Percentiles rank a stretch among this genome's conserved stretches.
These are phyloP conservation scores for Citrullus amarus DNA, from an alignment of 306 rosid species.

Conservation along the genomic window DNA sequence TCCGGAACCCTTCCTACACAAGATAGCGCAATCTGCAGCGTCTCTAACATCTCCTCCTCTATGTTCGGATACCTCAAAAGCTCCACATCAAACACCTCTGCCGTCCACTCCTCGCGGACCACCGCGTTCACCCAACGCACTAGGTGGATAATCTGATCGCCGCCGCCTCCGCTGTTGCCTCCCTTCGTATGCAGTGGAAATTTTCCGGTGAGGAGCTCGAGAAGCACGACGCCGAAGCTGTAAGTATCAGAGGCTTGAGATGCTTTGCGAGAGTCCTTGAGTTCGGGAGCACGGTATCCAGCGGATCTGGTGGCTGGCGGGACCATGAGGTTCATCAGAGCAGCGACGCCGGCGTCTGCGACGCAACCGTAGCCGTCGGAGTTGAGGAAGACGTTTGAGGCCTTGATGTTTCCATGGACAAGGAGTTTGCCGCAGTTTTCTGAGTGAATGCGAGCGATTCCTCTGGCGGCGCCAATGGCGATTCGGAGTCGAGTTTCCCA, in stretches of 20 bases:
- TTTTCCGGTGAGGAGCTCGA: slow-evolving; percentile 88
- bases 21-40: slow-evolving; percentile 78
- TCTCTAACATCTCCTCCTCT: slow-evolving; percentile 96
- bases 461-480: slow-evolving; percentile 79
- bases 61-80: slow-evolving; percentile 64
- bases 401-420: slow-evolving; percentile 87
- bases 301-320: slow-evolving; percentile 35
- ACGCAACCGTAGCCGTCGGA: slow-evolving; percentile 66
- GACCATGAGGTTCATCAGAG: slow-evolving; percentile 47
- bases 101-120: slow-evolving; percentile 98
- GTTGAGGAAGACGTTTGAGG: slow-evolving; percentile 75
- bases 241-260: slow-evolving; percentile 62
- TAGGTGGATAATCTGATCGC: slow-evolving; percentile 64
- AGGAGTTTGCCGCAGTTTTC: slow-evolving; percentile 61
- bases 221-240: slow-evolving; percentile 70
- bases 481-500: slow-evolving; percentile 76
- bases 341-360: slow-evolving; percentile 53
- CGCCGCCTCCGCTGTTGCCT: slow-evolving; percentile 20
- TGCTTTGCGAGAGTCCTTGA: slow-evolving; percentile 63
- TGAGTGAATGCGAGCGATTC: slow-evolving; percentile 63
- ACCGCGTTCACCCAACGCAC: slow-evolving; percentile 98
- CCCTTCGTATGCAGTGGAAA: slow-evolving; percentile 46
- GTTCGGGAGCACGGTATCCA: slow-evolving; percentile 93
- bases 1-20: slow-evolving; percentile 73
- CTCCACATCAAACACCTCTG: slow-evolving; percentile 86